Percentiles rank a stretch among this genome's conserved stretches.
Evolutionary conservation across 2,329 filamentous ascomycete genomes (phyloP).

Genomic region (Drechslerella coelobrocha): DNA sequence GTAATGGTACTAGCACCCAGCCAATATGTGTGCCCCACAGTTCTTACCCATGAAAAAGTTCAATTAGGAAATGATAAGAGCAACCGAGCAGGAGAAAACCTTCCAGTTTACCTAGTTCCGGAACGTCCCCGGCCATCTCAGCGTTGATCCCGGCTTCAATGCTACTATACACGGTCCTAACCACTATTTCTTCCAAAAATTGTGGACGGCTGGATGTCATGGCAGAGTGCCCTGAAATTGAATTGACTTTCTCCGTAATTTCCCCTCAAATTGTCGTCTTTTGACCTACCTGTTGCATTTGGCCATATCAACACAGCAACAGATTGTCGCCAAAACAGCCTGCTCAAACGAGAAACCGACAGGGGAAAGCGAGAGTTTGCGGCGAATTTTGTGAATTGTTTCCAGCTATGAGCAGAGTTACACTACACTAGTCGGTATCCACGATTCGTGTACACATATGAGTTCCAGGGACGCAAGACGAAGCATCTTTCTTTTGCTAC

Average conservation of each 20-base stretch:
- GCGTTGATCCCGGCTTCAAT: too few species aligned
- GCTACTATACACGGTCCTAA: too few species aligned
- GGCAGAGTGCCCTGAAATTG: too few species aligned
- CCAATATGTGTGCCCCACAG: too few species aligned
- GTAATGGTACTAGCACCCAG: too few species aligned
- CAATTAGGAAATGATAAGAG: too few species aligned
- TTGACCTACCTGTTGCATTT: constrained; percentile 28
- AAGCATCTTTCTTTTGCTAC: not conserved
- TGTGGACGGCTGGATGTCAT: too few species aligned
- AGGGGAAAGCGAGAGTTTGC: constrained; percentile 29
- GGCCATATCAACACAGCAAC: constrained; percentile 21
- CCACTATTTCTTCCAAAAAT: too few species aligned
- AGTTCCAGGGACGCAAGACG: not conserved
- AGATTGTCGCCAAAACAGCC: constrained; percentile 6
- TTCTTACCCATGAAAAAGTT: too few species aligned
- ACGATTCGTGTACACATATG: constrained; percentile 4
- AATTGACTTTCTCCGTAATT: not conserved
- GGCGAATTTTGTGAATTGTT: constrained; percentile 37
- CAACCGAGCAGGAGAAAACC: too few species aligned
- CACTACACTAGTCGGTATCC: not conserved
- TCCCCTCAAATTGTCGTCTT: not conserved
- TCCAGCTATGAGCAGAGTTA: not conserved
- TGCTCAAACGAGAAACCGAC: constrained; percentile 10
- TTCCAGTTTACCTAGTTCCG: too few species aligned
- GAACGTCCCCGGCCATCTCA: too few species aligned